These are phyloP conservation scores for Xanthoconium separans DNA, from an alignment of 1,284 basidiomycete genomes.

Conservation along the genomic window DNA sequence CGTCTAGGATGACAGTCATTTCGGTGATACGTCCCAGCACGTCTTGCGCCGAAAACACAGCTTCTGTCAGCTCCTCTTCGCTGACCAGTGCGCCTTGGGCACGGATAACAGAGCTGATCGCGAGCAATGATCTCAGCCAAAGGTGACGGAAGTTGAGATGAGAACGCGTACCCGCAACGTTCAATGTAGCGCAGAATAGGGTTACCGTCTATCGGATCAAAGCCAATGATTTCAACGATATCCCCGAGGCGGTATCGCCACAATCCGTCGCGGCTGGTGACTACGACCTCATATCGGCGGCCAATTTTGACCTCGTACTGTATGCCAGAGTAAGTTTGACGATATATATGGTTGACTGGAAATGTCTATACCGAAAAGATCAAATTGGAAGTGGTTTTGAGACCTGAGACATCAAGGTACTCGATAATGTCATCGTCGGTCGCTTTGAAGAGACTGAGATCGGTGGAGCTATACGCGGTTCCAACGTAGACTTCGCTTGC, in stretches of 20 bases:
- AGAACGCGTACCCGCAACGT: conserved; percentile 15
- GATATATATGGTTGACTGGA: neutral
- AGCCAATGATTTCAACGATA: conserved; percentile 20
- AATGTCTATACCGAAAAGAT: conserved; percentile 11
- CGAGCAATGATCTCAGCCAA: neutral
- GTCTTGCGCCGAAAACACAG: conserved; percentile 17
- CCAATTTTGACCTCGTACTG: conserved; percentile 20
- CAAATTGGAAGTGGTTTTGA: conserved; percentile 15
- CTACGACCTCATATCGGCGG: conserved; percentile 20
- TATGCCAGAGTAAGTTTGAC: neutral
- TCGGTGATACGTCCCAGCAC: conserved; percentile 15
- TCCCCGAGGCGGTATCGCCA: conserved; percentile 29
- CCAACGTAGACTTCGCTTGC: conserved; percentile 22
- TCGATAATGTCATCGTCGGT: conserved; percentile 18
- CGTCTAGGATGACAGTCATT: conserved; percentile 17
- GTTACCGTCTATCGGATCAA: conserved; percentile 18
- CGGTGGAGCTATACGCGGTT: conserved; percentile 11
- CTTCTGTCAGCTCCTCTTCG: conserved; percentile 12
- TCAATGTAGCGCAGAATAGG: conserved; percentile 24
- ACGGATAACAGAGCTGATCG: conserved; percentile 7
- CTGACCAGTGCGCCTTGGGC: conserved; percentile 5
- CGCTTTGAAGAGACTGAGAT: conserved; percentile 19
- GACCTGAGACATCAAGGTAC: conserved; percentile 13
- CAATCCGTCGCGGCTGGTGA: conserved; percentile 23
- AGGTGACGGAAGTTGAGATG: neutral